Percentiles rank a stretch among this genome's conserved stretches.
Conservation (phyloP, 2,329 filamentous ascomycete genomes). For the Sclerotinia nivalis region DNA sequence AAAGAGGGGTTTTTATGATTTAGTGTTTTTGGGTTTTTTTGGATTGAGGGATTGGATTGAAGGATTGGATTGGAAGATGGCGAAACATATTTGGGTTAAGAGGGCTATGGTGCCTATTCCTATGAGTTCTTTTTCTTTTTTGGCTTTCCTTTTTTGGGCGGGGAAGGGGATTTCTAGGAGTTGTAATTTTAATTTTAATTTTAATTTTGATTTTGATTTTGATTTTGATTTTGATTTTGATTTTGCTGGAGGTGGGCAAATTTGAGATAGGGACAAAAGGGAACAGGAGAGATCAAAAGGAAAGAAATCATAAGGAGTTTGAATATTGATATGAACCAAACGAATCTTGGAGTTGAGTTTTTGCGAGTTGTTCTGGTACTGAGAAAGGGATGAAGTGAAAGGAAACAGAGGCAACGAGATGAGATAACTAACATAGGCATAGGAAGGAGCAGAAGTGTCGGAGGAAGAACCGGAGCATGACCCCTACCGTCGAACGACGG, state of each 20-base stretch:
- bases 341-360: too few species aligned
- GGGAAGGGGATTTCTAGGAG: too few species aligned
- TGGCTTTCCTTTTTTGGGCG: background rate
- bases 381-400: background rate
- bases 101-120: slow-evolving; percentile 63
- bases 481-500: slow-evolving; percentile 13
- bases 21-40: background rate
- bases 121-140: slow-evolving; percentile 7
- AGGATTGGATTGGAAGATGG: slow-evolving; percentile 59
- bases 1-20: background rate
- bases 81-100: slow-evolving; percentile 56
- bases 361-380: background rate
- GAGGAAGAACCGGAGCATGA: slow-evolving; percentile 51
- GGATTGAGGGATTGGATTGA: slow-evolving; percentile 60
- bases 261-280: background rate
- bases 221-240: too few species aligned
- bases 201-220: background rate
- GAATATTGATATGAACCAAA: too few species aligned
- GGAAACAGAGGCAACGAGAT: background rate
- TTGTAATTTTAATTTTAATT: too few species aligned
- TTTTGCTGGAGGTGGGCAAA: background rate
- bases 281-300: background rate
- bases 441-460: slow-evolving; percentile 58
- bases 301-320: background rate
- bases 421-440: background rate